Percentiles rank a stretch among this genome's conserved stretches.
Evolutionary conservation across 169 alveolate genomes (phyloP).

Genomic region (Cryptosporidium bovis): DNA sequence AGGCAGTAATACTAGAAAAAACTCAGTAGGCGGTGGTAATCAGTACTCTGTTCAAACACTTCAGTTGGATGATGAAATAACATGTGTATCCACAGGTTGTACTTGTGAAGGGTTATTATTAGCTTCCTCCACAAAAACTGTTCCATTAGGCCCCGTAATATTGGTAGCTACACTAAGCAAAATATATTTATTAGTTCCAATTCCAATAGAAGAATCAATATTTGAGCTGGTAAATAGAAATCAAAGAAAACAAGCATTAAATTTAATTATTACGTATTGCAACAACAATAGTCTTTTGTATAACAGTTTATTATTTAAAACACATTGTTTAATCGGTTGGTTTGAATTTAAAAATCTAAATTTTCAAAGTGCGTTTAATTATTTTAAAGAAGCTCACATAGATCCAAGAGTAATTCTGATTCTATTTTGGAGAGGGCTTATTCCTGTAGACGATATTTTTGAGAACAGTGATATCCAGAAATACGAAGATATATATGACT

Average conservation of each 20-base stretch:
- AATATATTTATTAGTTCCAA: conserved; percentile 46
- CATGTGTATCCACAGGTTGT: conserved; percentile 46
- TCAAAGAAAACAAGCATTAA: conserved; percentile 65
- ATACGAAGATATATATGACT: conserved; percentile 19
- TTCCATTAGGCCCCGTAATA: conserved; percentile 47
- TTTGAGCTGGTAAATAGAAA: conserved; percentile 43
- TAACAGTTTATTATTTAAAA: conserved; percentile 31
- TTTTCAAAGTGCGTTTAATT: conserved; percentile 54
- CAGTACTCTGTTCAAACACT: conserved; percentile 33
- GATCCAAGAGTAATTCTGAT: conserved; percentile 60
- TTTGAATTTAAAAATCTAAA: conserved; percentile 47
- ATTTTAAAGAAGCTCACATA: conserved; percentile 58
- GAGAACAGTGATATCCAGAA: background rate
- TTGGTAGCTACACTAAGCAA: conserved; percentile 50
- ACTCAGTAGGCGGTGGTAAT: background rate
- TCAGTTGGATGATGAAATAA: conserved; percentile 71
- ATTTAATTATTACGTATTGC: conserved; percentile 51
- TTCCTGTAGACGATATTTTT: conserved; percentile 14
- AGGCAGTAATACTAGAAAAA: background rate
- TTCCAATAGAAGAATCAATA: conserved; percentile 63
- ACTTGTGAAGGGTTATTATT: conserved; percentile 24
- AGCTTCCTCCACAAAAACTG: conserved; percentile 14
- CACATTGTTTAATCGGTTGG: conserved; percentile 66
- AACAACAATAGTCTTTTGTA: conserved; percentile 25
- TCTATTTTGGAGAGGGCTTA: conserved; percentile 50